Percentiles rank a stretch among this genome's conserved stretches.
Conservation (phyloP, 1,139 yeast species). For the Debaryomycetaceae sp. region DNA sequence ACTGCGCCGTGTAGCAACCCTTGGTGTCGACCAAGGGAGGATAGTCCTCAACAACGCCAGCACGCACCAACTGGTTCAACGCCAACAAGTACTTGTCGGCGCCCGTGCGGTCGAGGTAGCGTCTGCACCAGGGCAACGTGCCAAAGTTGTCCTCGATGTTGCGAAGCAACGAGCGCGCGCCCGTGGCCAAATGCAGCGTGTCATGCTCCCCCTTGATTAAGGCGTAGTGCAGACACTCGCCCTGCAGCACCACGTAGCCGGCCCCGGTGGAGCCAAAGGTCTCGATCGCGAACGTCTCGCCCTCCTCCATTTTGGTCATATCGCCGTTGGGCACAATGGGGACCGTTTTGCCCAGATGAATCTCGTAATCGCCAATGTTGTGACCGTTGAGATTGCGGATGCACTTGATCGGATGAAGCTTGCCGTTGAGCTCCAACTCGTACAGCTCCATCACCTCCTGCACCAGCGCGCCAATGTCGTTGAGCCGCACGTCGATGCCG, state of each 20-base stretch:
- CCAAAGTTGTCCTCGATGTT: constrained; percentile 81
- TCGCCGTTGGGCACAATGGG: constrained; percentile 95
- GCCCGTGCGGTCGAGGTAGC: constrained; percentile 87
- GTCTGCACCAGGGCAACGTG: constrained; percentile 92
- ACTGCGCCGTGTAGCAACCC: constrained; percentile 95
- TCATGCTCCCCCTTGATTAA: constrained; percentile 45
- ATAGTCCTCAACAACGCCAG: constrained; percentile 86
- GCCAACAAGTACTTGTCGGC: constrained; percentile 90
- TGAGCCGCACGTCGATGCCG: constrained; percentile 92
- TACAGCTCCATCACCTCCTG: constrained; percentile 98
- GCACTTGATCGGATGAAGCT: constrained; percentile 77
- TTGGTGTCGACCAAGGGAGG: constrained; percentile 89
- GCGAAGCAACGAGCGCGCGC: constrained; percentile 62
- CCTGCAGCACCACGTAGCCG: constrained; percentile 80
- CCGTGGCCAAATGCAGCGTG: constrained; percentile 48
- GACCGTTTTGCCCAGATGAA: constrained; percentile 94
- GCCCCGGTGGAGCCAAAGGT: constrained; percentile 97
- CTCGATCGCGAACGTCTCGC: constrained; percentile 96
- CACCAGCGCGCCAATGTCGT: constrained; percentile 93
- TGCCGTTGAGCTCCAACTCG: constrained; percentile 88
- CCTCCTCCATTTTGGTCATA: constrained; percentile 97
- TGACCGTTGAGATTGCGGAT: constrained; percentile 94
- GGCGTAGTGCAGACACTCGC: constrained; percentile 95
- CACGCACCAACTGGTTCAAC: constrained; percentile 78
- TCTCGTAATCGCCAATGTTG: constrained; percentile 74